These are phyloP conservation scores for Talaromyces pinophilus DNA, from an alignment of 2,329 filamentous ascomycete genomes.

Conservation along the genomic window DNA sequence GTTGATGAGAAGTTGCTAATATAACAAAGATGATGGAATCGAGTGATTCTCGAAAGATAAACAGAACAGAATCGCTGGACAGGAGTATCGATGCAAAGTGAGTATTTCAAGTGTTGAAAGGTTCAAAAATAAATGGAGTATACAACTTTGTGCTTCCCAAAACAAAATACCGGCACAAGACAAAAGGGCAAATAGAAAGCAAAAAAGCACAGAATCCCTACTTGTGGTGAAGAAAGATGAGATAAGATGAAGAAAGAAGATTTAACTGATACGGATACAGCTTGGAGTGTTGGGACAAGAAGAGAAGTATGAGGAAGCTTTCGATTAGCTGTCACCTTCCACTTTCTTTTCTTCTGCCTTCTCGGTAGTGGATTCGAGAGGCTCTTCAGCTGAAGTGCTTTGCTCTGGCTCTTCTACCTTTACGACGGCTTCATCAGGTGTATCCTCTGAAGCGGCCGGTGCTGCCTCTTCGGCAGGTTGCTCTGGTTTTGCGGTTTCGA, in stretches of 20 bases:
- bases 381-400: neutral
- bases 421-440: neutral
- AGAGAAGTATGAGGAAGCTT: neutral
- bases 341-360: neutral
- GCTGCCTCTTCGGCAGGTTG: neutral
- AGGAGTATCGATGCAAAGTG: constrained; percentile 21
- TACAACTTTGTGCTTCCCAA: neutral
- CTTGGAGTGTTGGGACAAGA: neutral
- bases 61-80: constrained; percentile 16
- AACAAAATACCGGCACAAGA: neutral
- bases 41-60: neutral
- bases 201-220: neutral
- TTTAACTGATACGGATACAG: neutral
- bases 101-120: neutral
- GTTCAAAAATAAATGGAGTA: neutral
- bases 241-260: neutral
- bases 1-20: neutral
- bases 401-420: constrained; percentile 9
- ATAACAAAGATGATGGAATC: neutral
- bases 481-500: neutral
- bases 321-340: neutral
- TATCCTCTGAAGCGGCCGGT: neutral
- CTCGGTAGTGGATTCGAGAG: neutral
- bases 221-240: neutral
- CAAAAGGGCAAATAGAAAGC: neutral